These are phyloP conservation scores for Serendipita sp. DNA, from an alignment of 768 basidiomycete species.

Conservation along the genomic window DNA sequence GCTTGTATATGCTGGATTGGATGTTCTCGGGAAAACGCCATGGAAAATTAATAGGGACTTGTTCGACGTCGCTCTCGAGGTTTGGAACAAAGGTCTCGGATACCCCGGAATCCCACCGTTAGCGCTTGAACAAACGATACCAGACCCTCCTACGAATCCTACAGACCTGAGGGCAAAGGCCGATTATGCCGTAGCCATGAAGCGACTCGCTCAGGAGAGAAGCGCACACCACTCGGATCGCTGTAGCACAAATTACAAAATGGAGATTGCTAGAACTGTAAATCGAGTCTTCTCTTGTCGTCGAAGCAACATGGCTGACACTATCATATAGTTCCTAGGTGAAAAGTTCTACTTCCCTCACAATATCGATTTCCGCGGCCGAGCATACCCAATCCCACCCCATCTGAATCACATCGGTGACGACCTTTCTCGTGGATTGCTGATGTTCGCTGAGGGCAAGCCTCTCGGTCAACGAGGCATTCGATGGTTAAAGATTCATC, in stretches of 20 bases:
- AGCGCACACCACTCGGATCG: constrained; percentile 80
- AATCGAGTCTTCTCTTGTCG: constrained; percentile 16
- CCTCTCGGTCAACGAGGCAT: constrained; percentile 72
- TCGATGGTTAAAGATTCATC: constrained; percentile 89
- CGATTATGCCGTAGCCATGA: constrained; percentile 40
- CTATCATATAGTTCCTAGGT: constrained; percentile 47
- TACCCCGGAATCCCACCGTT: background rate
- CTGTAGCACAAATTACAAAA: constrained; percentile 88
- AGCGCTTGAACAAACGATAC: background rate
- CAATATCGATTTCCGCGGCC: constrained; percentile 93
- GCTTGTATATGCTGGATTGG: constrained; percentile 72
- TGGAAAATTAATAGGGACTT: constrained; percentile 75
- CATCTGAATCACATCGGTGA: constrained; percentile 93
- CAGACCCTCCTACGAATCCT: constrained; percentile 16
- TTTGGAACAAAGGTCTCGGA: constrained; percentile 64
- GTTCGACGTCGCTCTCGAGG: constrained; percentile 49
- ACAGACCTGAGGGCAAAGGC: constrained; percentile 39
- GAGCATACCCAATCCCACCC: constrained; percentile 91
- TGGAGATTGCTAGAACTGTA: constrained; percentile 87
- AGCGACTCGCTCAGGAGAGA: constrained; percentile 37
- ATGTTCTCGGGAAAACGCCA: constrained; percentile 76
- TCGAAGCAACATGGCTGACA: constrained; percentile 8
- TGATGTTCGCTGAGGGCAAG: constrained; percentile 65
- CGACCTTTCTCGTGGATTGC: constrained; percentile 74
- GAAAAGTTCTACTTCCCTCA: constrained; percentile 88